Evolutionary conservation across 2,329 filamentous ascomycete genomes (phyloP).

Genomic region (Trichoderma pleuroti): DNA sequence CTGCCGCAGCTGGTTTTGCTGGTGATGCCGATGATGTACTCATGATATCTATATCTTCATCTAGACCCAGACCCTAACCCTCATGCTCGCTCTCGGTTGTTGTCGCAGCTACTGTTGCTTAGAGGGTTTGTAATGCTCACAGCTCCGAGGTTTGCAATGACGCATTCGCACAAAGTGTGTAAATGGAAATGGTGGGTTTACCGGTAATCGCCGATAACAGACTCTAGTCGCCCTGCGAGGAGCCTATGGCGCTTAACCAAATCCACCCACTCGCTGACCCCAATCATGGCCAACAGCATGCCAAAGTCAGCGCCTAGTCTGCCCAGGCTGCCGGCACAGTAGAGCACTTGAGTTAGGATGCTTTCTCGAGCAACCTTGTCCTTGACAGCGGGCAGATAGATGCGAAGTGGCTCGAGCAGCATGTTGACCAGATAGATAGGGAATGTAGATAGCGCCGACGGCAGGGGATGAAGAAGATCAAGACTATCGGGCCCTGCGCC

Average conservation of each 20-base stretch:
- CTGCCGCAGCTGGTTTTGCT: constrained; percentile 5
- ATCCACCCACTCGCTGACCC: constrained; percentile 75
- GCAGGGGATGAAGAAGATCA: constrained; percentile 55
- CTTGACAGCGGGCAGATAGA: constrained; percentile 76
- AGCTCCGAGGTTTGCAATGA: neutral
- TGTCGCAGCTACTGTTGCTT: neutral
- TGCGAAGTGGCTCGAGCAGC: constrained; percentile 69
- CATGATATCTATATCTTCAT: neutral
- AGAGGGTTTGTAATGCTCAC: neutral
- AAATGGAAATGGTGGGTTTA: constrained; percentile 13
- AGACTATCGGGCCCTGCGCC: constrained; percentile 20
- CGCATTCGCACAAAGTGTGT: constrained; percentile 3
- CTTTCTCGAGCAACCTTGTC: constrained; percentile 81
- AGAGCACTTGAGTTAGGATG: constrained; percentile 85
- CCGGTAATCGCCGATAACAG: constrained; percentile 56
- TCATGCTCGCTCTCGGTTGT: neutral
- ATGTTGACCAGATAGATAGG: constrained; percentile 78
- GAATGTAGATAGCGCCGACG: constrained; percentile 77
- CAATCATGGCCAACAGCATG: constrained; percentile 66
- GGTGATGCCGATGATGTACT: neutral
- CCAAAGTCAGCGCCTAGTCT: constrained; percentile 90
- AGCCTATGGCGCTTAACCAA: constrained; percentile 84
- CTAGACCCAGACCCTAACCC: neutral
- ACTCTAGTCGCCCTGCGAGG: constrained; percentile 74
- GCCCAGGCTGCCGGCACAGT: constrained; percentile 87